These are phyloP conservation scores for Microstegium vimineum DNA, from an alignment of 176 grass and related monocot genomes.

Conservation along the genomic window DNA sequence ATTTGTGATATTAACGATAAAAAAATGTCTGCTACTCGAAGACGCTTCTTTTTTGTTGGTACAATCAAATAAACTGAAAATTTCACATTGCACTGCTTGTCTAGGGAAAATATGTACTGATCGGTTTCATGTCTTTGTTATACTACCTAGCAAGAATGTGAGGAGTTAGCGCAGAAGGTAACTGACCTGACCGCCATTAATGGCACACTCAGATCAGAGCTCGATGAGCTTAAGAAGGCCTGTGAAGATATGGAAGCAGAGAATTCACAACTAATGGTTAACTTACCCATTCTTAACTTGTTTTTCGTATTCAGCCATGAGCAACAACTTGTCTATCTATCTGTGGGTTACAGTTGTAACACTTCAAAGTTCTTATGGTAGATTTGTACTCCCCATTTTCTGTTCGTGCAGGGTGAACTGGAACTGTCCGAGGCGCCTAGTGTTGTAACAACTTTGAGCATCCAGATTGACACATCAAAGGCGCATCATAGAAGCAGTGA, in stretches of 20 bases:
- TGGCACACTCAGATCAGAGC: slow-evolving; percentile 34
- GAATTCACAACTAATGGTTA: slow-evolving; percentile 57
- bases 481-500: neutral
- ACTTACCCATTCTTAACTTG: neutral
- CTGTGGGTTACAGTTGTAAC: neutral
- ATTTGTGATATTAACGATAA: neutral
- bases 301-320: neutral
- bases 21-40: neutral
- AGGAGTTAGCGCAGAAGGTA: slow-evolving; percentile 54
- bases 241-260: slow-evolving; percentile 52
- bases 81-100: neutral
- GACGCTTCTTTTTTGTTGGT: neutral
- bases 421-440: slow-evolving; percentile 13
- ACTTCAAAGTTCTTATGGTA: neutral
- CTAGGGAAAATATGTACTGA: neutral
- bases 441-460: slow-evolving; percentile 29
- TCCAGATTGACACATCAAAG: slow-evolving; percentile 33
- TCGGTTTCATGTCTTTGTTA: slow-evolving; percentile 4
- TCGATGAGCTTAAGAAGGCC: slow-evolving; percentile 54
- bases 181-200: slow-evolving; percentile 43
- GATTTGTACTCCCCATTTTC: neutral
- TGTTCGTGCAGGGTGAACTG: slow-evolving; percentile 34
- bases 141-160: slow-evolving; percentile 72
- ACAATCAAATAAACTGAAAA: neutral
- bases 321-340: neutral